These are phyloP conservation scores for Aspergillus fructus DNA, from an alignment of 2,329 filamentous ascomycete genomes.

Conservation along the genomic window DNA sequence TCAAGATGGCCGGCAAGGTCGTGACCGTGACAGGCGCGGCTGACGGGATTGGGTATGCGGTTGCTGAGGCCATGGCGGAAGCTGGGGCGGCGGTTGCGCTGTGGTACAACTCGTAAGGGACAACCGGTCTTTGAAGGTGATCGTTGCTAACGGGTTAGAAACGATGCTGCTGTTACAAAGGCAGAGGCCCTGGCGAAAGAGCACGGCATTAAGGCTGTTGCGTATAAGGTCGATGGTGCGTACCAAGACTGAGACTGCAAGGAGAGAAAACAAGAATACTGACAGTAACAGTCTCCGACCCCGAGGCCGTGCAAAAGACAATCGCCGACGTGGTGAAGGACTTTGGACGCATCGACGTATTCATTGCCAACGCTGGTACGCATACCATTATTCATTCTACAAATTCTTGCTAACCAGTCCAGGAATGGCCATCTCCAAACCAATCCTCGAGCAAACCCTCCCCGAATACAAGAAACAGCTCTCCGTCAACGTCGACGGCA, in stretches of 20 bases:
- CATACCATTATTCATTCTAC: no score
- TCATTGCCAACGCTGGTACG: slow-evolving; percentile 46
- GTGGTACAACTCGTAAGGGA: slow-evolving; percentile 40
- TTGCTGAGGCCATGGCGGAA: slow-evolving; percentile 49
- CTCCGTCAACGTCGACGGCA: slow-evolving; percentile 56
- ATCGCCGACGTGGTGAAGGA: slow-evolving; percentile 37
- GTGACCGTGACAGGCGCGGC: slow-evolving; percentile 48
- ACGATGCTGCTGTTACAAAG: slow-evolving; percentile 37
- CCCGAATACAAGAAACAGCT: slow-evolving; percentile 55
- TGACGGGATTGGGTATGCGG: slow-evolving; percentile 48
- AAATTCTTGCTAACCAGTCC: no score
- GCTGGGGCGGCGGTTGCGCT: slow-evolving; percentile 45
- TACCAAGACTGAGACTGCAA: background rate
- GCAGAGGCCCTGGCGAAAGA: slow-evolving; percentile 32
- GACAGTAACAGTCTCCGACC: slow-evolving; percentile 34
- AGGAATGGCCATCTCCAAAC: slow-evolving; percentile 55
- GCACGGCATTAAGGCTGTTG: slow-evolving; percentile 38
- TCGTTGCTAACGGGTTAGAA: slow-evolving; percentile 19
- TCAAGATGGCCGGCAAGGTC: slow-evolving; percentile 41
- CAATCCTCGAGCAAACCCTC: slow-evolving; percentile 54
- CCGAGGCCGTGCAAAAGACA: slow-evolving; percentile 34
- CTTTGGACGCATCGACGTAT: slow-evolving; percentile 47
- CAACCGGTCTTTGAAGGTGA: no score
- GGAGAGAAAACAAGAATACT: background rate
- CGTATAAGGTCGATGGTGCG: slow-evolving; percentile 45